Evolutionary conservation across 208 protist species (phyloP).

Genomic region (Wallacemonas sp.): DNA sequence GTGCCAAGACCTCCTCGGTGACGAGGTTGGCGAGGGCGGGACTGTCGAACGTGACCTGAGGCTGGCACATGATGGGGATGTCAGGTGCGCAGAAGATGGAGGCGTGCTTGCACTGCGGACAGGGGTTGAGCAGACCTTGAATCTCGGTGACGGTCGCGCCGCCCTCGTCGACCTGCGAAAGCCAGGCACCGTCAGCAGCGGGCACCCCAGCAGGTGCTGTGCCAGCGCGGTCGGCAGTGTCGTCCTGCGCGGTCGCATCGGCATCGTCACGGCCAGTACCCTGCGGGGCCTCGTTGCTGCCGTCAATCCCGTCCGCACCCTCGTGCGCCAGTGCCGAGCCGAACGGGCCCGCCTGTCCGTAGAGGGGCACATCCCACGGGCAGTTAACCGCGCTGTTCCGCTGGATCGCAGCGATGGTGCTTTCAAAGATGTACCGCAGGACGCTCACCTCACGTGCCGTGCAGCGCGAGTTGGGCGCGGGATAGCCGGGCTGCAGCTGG

Average conservation of each 20-base stretch:
- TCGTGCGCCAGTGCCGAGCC: background rate
- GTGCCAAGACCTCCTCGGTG: slow-evolving; percentile 23
- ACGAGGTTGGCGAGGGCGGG: slow-evolving; percentile 8
- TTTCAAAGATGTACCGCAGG: slow-evolving; percentile 59
- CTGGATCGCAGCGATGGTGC: slow-evolving; percentile 47
- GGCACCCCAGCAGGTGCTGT: too few species aligned
- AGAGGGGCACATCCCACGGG: slow-evolving; percentile 24
- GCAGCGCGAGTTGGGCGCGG: slow-evolving; percentile 45
- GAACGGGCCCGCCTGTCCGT: background rate
- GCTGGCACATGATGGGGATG: slow-evolving; percentile 57
- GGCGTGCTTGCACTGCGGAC: slow-evolving; percentile 40
- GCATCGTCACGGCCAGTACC: background rate
- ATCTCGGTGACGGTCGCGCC: background rate
- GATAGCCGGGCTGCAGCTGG: slow-evolving; percentile 35
- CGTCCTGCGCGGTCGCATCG: background rate
- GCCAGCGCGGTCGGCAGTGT: background rate
- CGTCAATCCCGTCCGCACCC: background rate
- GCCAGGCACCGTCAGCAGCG: too few species aligned
- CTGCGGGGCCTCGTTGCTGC: background rate
- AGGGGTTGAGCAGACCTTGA: slow-evolving; percentile 26
- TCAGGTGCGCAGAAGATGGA: slow-evolving; percentile 69
- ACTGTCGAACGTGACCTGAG: slow-evolving; percentile 57
- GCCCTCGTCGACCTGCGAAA: too few species aligned
- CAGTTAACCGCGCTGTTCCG: slow-evolving; percentile 44
- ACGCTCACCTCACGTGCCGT: slow-evolving; percentile 42